These are phyloP conservation scores for Cladorrhinum sp. DNA, from an alignment of 2,329 filamentous ascomycete species.

Conservation along the genomic window DNA sequence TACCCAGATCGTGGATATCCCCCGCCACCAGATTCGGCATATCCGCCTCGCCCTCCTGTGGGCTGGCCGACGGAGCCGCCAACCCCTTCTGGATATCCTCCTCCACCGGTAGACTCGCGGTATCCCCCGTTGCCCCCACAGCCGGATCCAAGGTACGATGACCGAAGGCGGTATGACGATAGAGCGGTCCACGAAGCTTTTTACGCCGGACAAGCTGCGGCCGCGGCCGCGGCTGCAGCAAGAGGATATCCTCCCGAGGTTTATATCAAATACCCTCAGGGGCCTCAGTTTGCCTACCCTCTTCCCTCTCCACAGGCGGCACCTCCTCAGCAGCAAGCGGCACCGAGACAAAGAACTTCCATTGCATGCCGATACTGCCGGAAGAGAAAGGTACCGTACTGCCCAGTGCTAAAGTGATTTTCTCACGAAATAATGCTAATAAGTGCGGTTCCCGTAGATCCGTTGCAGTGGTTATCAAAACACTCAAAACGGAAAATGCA, in stretches of 20 bases:
- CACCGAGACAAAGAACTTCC: conserved; percentile 56
- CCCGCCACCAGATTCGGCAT: conserved; percentile 11
- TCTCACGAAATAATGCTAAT: conserved; percentile 24
- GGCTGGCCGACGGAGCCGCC: not conserved
- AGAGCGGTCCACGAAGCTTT: conserved; percentile 6
- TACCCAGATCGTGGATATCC: conserved; percentile 30
- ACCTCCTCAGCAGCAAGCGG: conserved; percentile 45
- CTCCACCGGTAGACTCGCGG: not conserved
- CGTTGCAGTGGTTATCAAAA: conserved; percentile 60
- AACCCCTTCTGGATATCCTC: not conserved
- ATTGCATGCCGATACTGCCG: conserved; percentile 60
- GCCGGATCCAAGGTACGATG: conserved; percentile 27
- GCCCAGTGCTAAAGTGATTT: conserved; percentile 3
- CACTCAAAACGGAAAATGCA: conserved; percentile 56
- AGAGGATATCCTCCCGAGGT: conserved; percentile 18
- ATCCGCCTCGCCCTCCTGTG: not conserved
- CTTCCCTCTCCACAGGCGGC: conserved; percentile 19
- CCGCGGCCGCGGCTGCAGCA: conserved; percentile 1
- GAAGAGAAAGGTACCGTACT: conserved; percentile 52
- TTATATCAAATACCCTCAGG: conserved; percentile 34
- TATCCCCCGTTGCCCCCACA: not conserved
- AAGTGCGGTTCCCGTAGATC: conserved; percentile 40
- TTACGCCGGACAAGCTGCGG: not conserved
- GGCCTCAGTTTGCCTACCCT: conserved; percentile 22
- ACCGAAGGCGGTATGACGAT: conserved; percentile 20